These are phyloP conservation scores for Suhomyces faveliae DNA, from an alignment of 805 yeast species.

Conservation along the genomic window DNA sequence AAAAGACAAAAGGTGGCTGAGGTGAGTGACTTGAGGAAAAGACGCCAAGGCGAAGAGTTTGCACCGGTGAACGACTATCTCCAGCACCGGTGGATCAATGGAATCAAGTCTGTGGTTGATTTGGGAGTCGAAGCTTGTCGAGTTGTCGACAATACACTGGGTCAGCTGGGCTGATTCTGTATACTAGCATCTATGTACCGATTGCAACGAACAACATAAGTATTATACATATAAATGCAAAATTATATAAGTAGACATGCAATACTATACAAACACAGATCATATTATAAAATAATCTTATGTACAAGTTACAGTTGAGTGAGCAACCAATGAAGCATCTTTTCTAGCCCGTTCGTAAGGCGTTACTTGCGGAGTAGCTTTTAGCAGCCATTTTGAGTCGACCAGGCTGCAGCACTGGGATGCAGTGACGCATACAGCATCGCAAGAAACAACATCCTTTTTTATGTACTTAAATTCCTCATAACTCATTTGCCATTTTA, in stretches of 20 bases:
- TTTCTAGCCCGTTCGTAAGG: background rate
- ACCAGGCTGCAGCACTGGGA: background rate
- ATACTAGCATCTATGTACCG: background rate
- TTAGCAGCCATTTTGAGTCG: background rate
- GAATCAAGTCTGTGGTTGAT: conserved; percentile 40
- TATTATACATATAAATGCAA: too few relatives aligned
- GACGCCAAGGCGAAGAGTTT: conserved; percentile 32
- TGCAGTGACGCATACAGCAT: too few relatives aligned
- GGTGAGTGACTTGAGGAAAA: conserved; percentile 40
- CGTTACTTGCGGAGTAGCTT: background rate
- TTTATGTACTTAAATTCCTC: too few relatives aligned
- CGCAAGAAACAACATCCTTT: too few relatives aligned
- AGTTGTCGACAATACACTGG: conserved; percentile 11
- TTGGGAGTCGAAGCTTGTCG: conserved; percentile 28
- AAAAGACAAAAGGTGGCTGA: conserved; percentile 46
- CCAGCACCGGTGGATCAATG: conserved; percentile 51
- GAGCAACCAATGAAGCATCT: too few relatives aligned
- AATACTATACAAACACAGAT: background rate
- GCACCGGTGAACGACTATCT: conserved; percentile 46
- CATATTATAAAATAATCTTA: background rate
- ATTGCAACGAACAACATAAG: too few relatives aligned
- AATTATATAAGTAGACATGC: background rate
- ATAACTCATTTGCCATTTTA: background rate
- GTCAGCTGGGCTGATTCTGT: conserved; percentile 2
- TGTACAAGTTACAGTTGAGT: too few relatives aligned